Percentiles rank a stretch among this genome's conserved stretches.
Evolutionary conservation across 2,329 filamentous ascomycete genomes (phyloP).

Genomic region (Talaromyces funiculosus): DNA sequence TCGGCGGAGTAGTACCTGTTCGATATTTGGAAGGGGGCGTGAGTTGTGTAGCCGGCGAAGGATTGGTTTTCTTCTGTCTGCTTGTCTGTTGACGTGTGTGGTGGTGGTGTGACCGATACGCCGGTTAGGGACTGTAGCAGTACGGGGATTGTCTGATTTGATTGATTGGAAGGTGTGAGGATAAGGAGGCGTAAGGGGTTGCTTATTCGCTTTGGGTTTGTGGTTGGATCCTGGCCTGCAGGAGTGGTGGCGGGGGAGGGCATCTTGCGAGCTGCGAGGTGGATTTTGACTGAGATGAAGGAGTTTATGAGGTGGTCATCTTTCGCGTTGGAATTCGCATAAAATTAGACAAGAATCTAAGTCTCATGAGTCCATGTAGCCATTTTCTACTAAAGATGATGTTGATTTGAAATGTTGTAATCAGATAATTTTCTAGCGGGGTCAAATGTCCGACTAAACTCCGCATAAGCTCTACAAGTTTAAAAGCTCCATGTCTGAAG

Average conservation of each 20-base stretch:
- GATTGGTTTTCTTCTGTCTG: conserved; percentile 15
- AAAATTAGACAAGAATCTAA: not conserved
- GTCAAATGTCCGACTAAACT: not conserved
- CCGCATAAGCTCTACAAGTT: not conserved
- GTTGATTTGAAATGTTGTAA: not conserved
- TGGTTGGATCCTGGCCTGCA: conserved; percentile 7
- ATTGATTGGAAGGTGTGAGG: conserved; percentile 33
- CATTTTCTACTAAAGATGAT: not conserved
- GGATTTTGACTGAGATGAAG: not conserved
- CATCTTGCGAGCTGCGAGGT: not conserved
- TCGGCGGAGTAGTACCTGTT: conserved; percentile 43
- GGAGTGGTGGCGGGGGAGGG: not conserved
- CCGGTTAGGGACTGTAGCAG: conserved; percentile 35
- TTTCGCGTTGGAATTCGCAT: not conserved
- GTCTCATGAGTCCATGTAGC: not conserved
- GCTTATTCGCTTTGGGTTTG: conserved; percentile 22
- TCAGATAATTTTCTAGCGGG: not conserved
- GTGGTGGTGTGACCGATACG: conserved; percentile 21
- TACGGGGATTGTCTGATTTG: conserved; percentile 30
- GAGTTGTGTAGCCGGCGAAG: conserved; percentile 44
- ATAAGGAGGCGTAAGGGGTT: conserved; percentile 40
- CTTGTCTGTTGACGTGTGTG: conserved; percentile 6
- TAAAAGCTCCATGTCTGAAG: no score
- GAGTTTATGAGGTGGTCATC: not conserved
- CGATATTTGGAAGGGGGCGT: conserved; percentile 35